Conservation (phyloP, 192 early-diverging fungal species). For the Phycomyces nitens region DNA sequence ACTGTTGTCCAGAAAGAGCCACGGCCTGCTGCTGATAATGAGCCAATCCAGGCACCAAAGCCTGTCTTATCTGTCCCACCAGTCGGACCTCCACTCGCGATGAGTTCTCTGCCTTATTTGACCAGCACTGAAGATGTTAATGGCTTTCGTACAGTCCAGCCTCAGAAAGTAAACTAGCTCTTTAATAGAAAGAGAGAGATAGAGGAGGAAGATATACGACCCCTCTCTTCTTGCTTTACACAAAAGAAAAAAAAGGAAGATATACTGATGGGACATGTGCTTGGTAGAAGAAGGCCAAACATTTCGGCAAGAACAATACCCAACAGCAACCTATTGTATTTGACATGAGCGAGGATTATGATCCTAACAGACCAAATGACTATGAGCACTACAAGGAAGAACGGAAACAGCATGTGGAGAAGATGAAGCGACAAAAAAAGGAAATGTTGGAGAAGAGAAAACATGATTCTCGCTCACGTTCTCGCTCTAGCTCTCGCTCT, state of each 20-base stretch:
- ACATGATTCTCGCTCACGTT: conserved; percentile 15
- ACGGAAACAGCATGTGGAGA: conserved; percentile 42
- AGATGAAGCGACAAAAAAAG: conserved; percentile 23
- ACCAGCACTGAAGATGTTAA: conserved; percentile 32
- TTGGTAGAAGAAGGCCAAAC: conserved; percentile 27
- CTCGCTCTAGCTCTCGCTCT: conserved; percentile 25
- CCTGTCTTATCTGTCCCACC: neutral
- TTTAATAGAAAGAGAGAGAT: neutral
- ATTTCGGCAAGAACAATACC: conserved; percentile 30
- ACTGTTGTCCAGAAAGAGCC: conserved; percentile 18
- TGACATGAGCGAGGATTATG: conserved; percentile 55
- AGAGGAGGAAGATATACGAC: neutral
- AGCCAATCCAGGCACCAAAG: neutral
- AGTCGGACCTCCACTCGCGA: neutral
- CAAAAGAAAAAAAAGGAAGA: neutral
- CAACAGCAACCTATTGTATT: conserved; percentile 29
- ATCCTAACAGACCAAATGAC: conserved; percentile 69
- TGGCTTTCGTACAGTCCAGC: conserved; percentile 27
- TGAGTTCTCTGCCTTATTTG: conserved; percentile 6
- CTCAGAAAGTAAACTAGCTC: conserved; percentile 33
- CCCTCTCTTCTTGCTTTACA: neutral
- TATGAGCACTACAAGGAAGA: conserved; percentile 67
- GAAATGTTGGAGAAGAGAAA: conserved; percentile 15
- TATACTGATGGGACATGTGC: neutral
- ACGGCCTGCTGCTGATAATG: conserved; percentile 2